Base-by-base conservation (phyloP, 495 filamentous ascomycete species). In the Annulohypoxylon stygium region DNA sequence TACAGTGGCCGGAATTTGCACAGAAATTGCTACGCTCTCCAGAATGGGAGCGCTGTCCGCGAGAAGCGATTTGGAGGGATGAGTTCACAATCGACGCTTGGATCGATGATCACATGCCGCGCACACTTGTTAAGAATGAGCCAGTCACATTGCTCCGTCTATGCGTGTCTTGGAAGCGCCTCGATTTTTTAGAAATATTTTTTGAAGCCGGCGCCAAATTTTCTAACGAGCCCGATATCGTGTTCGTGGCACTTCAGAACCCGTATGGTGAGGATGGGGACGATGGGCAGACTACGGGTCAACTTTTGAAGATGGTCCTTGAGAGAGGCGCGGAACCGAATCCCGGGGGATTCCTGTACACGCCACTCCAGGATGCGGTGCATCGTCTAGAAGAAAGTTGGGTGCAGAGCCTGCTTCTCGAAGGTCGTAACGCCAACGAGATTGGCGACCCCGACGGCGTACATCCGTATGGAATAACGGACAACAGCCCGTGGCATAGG, bases 321-420 rank as follows among this genome's bases (percentile, higher is more conserved):
- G 75, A 75, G 26, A 64, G 57, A 16, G 75, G 75, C 8, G 75
- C 75, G 3, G 65, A 72, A 47, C 68, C 69, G 5, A 59, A 75
- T 34, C 58, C 54, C 1, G 8, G 20, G 18, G 61, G 55, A 1
- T 69, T 39, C 39, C 30, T 16, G 41, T 74, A 61, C 50, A 74
- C 71, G 1, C 71, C 71, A 14, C 71, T 74, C 12, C 71, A 74
- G 48, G 12, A 50, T 36, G 54, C 68, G 25, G 69, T 69, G 9
- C 25, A 41, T n/a, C 63, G 33, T n/a, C 71, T 75, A 10, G 60
- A 61, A 59, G 57, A 65, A 37, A 4, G 48, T 14, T 67, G 70
- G 59, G 64, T 66, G 20, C 65, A 66, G 55, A 69, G 65, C 11
- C 50, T 74, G 10, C 71, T 74, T 36, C n/a, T 74, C 23, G 71